Conservation (phyloP, 371 early-diverging fungal genomes). For the Syncephalastrum monosporum region DNA sequence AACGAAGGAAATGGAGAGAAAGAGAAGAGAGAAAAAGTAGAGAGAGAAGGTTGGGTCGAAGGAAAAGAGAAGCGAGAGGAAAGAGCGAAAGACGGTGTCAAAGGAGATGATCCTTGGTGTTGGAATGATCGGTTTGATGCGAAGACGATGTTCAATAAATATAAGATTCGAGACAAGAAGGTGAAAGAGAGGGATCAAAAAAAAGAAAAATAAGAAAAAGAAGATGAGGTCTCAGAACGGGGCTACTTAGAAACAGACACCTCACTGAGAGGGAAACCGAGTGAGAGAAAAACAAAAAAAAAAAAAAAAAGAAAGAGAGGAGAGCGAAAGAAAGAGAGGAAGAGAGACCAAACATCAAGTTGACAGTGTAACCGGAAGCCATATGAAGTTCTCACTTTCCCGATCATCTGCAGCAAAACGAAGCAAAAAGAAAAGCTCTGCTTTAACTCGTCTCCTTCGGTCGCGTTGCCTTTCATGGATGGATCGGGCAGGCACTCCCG, state of each 20-base stretch:
- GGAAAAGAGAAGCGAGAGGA: slow-evolving; percentile 12
- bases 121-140: too few relatives aligned
- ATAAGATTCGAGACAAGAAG: slow-evolving; percentile 7
- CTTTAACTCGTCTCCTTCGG: too few relatives aligned
- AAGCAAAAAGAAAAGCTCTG: too few relatives aligned
- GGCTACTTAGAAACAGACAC: slow-evolving; percentile 4
- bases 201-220: too few relatives aligned
- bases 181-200: too few relatives aligned
- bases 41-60: slow-evolving; percentile 4
- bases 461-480: too few relatives aligned
- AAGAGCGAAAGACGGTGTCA: slow-evolving; percentile 7
- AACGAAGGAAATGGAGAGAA: slow-evolving; percentile 5
- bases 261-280: too few relatives aligned
- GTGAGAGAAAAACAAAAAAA: too few relatives aligned
- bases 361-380: not conserved
- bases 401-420: slow-evolving; percentile 9
- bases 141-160: not conserved
- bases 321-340: not conserved
- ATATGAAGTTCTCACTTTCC: not conserved
- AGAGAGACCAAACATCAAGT: not conserved
- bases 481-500: too few relatives aligned
- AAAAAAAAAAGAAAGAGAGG: not conserved
- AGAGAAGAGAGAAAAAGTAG: slow-evolving; percentile 12
- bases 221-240: slow-evolving; percentile 11
- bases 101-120: not conserved